phyloP scores from a whole-genome alignment of 768 basidiomycete genomes.

The Boletus coccyginus region DNA sequence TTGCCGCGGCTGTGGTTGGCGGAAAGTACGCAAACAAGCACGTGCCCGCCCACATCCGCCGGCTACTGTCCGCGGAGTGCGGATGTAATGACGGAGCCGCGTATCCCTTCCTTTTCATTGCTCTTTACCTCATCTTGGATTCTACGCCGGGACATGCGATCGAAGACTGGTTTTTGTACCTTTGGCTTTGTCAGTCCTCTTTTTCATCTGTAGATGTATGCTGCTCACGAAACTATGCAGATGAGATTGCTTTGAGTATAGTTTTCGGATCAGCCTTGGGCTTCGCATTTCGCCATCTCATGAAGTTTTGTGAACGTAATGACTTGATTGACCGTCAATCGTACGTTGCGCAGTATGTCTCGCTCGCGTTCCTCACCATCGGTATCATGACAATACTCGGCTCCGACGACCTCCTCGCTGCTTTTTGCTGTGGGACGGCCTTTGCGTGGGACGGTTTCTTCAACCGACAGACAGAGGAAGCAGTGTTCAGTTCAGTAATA shows the following conservation, averaged over 20 bases:
- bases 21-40: conserved; percentile 98
- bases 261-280: conserved; percentile 76
- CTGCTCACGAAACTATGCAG: conserved; percentile 36
- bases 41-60: conserved; percentile 79
- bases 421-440: conserved; percentile 92
- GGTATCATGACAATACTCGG: conserved; percentile 84
- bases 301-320: conserved; percentile 88
- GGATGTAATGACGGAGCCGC: conserved; percentile 98
- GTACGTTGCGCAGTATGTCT: conserved; percentile 89
- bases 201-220: not conserved
- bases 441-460: conserved; percentile 98
- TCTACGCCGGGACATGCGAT: conserved; percentile 58
- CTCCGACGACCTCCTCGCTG: conserved; percentile 90
- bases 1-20: conserved; percentile 62
- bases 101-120: conserved; percentile 89
- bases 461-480: conserved; percentile 91
- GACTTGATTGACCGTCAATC: conserved; percentile 92
- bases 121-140: conserved; percentile 84
- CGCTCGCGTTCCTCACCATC: conserved; percentile 79
- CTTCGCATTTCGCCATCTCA: conserved; percentile 77
- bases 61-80: conserved; percentile 67
- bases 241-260: conserved; percentile 74
- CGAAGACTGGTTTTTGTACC: conserved; percentile 81
- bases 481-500: conserved; percentile 94
- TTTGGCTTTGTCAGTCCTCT: conserved; percentile 77